Base-by-base conservation (phyloP, 2,329 filamentous ascomycete genomes). In the Calcarisporium arbuscula region DNA sequence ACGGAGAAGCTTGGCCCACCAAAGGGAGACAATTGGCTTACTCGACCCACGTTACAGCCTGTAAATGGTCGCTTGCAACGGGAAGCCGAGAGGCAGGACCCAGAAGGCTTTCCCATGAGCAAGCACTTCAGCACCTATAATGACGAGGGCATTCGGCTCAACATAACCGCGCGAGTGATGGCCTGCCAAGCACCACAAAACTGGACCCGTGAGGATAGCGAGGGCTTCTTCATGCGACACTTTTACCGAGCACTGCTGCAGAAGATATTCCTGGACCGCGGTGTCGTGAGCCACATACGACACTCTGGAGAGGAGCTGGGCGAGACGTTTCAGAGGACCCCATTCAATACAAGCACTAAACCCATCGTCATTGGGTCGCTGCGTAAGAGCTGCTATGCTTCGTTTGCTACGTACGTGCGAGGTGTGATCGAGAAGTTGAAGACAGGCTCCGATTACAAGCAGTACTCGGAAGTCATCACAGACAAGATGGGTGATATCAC, bases 81-180 rank as follows among this genome's bases (percentile, higher is more conserved):
- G 18, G 85, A 87, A 28, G 80, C 83, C 2, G 72, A 72, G 34
- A 75, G 78, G n/a, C 79, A 74, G 47, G 92, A 96, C 50, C 85
- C 86, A 0, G 82, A 95, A 42, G 92, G 92, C 5, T 98, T 95
- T 50, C 92, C 92, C 1, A 92, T 98, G 83, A 94, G 85, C 39
- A 67, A 80, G 28, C 73, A 72, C 11, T 67, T 95, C 31, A 70
- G 52, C 59, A 76, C 57, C 4, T 74, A 82, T 47, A 58, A 66
- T 15, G 64, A 61, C 12, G 66, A 69, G 8, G 87, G 88, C 3
- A 70, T 96, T 30, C 75, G 85, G 17, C 70, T 96, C 38, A 96
- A 98, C 59, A 95, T 96, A 53, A 98, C 92, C 5, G 88, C 92
- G 1, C 78, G 92, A 28, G 95, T 95, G 83, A 95, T 96, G 90